A percentile compares a stretch with the other conserved stretches of the same genome.
Conservation (phyloP, 148 eudicot genomes). For the Mesembryanthemum crystallinum region DNA sequence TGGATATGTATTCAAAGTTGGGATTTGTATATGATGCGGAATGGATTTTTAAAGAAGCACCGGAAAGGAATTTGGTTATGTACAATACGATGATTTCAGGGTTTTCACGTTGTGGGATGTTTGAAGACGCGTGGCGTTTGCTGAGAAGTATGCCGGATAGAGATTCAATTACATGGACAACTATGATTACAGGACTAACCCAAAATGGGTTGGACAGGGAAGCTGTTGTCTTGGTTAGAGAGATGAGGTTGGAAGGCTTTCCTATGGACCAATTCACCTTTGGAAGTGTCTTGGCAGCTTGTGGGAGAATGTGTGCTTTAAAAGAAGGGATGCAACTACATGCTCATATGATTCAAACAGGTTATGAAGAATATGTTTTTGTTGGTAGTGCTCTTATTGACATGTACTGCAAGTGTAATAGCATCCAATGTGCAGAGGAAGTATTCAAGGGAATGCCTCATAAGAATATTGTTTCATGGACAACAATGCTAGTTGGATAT, state of each 20-base stretch:
- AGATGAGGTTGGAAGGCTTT: conserved; percentile 56
- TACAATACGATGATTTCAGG: conserved; percentile 78
- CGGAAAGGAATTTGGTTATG: conserved; percentile 79
- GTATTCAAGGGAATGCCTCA: conserved; percentile 54
- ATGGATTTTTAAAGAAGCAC: conserved; percentile 58
- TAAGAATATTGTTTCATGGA: conserved; percentile 83
- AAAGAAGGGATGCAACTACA: conserved; percentile 80
- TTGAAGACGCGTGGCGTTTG: conserved; percentile 50
- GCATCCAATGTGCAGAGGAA: conserved; percentile 53
- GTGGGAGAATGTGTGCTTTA: conserved; percentile 57
- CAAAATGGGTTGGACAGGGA: conserved; percentile 58
- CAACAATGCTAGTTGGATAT: conserved; percentile 82
- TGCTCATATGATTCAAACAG: conserved; percentile 51
- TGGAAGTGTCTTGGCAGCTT: conserved; percentile 80
- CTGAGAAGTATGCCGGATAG: conserved; percentile 53
- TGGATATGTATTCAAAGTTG: conserved; percentile 82
- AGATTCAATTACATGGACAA: conserved; percentile 86
- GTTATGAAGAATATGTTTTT: conserved; percentile 51
- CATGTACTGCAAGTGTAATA: conserved; percentile 77
- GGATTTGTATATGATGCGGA: conserved; percentile 50
- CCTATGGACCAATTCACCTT: conserved; percentile 74
- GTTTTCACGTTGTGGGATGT: conserved; percentile 59
- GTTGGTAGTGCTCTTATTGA: conserved; percentile 89
- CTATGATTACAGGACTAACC: conserved; percentile 67
- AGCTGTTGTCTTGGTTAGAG: conserved; percentile 53